Evolutionary conservation across 371 early-diverging fungal genomes (phyloP).

Genomic region (Edhazardia aedis): DNA sequence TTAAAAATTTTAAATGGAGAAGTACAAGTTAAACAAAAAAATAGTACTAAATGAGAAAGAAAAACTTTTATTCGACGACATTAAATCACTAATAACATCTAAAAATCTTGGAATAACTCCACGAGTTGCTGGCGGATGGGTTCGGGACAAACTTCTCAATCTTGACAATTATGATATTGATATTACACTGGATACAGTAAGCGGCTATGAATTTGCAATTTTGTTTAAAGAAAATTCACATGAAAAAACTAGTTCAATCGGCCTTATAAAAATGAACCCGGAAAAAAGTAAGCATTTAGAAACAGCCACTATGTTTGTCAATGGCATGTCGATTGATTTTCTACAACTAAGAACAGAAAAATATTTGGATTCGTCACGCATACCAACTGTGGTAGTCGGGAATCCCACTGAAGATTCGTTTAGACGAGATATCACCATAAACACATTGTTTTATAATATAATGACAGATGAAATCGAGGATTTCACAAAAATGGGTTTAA

Average conservation of each 20-base stretch:
- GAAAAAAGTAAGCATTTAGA: slow-evolving; percentile 91
- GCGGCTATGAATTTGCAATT: slow-evolving; percentile 71
- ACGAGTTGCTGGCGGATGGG: slow-evolving; percentile 91
- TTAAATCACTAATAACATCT: too few relatives aligned
- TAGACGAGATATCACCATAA: slow-evolving; percentile 88
- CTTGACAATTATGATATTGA: slow-evolving; percentile 71
- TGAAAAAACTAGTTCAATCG: slow-evolving; percentile 45
- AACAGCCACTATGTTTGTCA: slow-evolving; percentile 67
- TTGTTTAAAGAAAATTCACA: slow-evolving; percentile 48
- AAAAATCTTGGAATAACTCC: too few relatives aligned
- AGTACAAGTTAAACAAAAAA: too few relatives aligned
- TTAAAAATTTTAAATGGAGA: too few relatives aligned
- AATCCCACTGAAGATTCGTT: slow-evolving; percentile 79
- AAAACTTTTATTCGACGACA: too few relatives aligned
- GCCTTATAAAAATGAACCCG: slow-evolving; percentile 70
- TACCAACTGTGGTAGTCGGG: slow-evolving; percentile 65
- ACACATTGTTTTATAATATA: slow-evolving; percentile 86
- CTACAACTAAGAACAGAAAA: slow-evolving; percentile 74
- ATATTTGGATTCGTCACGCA: slow-evolving; percentile 60
- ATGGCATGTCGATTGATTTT: slow-evolving; percentile 68
- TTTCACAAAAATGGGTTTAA: slow-evolving; percentile 51
- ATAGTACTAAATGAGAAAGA: too few relatives aligned
- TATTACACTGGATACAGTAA: slow-evolving; percentile 72
- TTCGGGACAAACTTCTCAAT: slow-evolving; percentile 81
- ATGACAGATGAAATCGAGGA: slow-evolving; percentile 68